Evolutionary conservation across 2,329 filamentous ascomycete species (phyloP), one percentile per base, ranked within the genome.

Genomic region (Calonectria pseudoreteaudii): DNA sequence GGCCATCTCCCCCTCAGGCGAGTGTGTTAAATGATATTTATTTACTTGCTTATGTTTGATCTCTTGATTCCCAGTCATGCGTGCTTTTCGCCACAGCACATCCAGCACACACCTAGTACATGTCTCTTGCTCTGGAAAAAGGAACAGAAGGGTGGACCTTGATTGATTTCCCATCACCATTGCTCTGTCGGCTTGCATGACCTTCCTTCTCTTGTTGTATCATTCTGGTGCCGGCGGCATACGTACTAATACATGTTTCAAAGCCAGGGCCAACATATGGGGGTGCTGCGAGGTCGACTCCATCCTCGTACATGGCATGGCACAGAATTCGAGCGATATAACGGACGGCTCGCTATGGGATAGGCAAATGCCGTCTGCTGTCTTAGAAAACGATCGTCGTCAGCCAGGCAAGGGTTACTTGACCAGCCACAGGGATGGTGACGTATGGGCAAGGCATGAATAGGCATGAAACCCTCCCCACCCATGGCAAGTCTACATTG

Each of bases 261-360:
- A 23, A 36, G 31, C 34, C n/a, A 62, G 36, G 56, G 6, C 56
- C 34, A 28, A 16, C 56, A 14, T 9, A 28, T 16, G 34, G 31
- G 56, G 56, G 20, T 13, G 53, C 20, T 23, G 18, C 36, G 34
- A 41, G 36, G 38, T 38, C 34, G 36, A 41, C 56, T 30, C 56
- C 23, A 41, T 62, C 56, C 13, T 38, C 34, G 56, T 62, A 62
- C 56, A 38, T 62, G 56, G 56, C 56, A 62, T 62, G 56, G 56
- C 56, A 28, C 38, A 28, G 23, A 34, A 26, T 16, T 34, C 26
- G 23, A 36, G 56, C 23, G 36, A 41, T 62, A 38, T 28, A 62
- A 30, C 36, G 13, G 26, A 16, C 34, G 26, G 34, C 26, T 26
- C 23, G 34, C 18, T 26, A 38, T 30, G 36, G 56, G 26, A 38